Evolutionary conservation across 129 eudicot genomes (phyloP).

Genomic region (Lactuca saligna): DNA sequence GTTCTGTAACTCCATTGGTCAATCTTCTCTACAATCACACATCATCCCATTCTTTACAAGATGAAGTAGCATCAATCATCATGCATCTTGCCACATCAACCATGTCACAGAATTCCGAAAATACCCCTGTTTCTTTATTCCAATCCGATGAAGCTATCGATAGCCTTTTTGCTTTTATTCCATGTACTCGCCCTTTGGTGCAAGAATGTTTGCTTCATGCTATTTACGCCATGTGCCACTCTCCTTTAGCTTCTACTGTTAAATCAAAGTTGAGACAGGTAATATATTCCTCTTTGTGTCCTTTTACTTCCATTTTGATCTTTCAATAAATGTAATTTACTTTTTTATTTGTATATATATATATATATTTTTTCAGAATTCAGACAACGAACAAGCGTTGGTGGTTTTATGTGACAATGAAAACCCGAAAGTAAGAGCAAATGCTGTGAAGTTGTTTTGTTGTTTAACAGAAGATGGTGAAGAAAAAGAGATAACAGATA

Average conservation of each 20-base stretch:
- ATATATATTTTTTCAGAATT: constrained; percentile 33
- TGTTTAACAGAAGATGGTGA: constrained; percentile 58
- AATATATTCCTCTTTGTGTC: constrained; percentile 3
- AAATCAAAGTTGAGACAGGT: constrained; percentile 60
- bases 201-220: constrained; percentile 56
- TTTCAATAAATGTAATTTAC: no score
- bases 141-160: constrained; percentile 55
- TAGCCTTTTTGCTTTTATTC: constrained; percentile 45
- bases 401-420: constrained; percentile 46
- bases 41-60: constrained; percentile 48
- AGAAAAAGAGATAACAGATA: constrained; percentile 41
- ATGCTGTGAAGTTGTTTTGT: constrained; percentile 52
- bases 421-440: constrained; percentile 43
- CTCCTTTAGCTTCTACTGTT: constrained; percentile 47
- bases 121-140: constrained; percentile 33
- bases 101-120: constrained; percentile 26
- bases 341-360: no score
- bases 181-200: constrained; percentile 35
- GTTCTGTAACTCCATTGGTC: constrained; percentile 45
- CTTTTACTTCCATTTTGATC: not conserved
- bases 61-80: constrained; percentile 54
- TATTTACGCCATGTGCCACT: constrained; percentile 55
- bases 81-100: constrained; percentile 63
- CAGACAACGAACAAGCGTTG: constrained; percentile 39
- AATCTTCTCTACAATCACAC: constrained; percentile 55